phyloP scores from a whole-genome alignment of 2,329 filamentous ascomycete genomes.

The Chrysoporthe cubensis region DNA sequence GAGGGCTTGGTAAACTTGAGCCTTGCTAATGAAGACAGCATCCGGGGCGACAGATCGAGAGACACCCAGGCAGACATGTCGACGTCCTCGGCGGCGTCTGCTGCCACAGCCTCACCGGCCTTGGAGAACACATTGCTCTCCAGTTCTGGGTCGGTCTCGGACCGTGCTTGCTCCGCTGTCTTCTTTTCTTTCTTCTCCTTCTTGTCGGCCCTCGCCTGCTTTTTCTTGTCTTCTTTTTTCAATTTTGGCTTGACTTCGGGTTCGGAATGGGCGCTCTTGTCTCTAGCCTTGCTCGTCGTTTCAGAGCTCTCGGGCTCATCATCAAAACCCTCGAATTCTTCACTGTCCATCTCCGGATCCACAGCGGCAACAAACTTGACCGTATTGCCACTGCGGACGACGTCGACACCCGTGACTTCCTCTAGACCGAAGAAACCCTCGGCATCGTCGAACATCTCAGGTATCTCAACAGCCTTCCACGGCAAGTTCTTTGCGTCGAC shows the following conservation, averaged over 20 bases:
- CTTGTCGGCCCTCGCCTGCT: slow-evolving; percentile 33
- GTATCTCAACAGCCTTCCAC: slow-evolving; percentile 67
- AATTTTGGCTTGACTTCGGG: slow-evolving; percentile 21
- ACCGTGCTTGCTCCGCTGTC: slow-evolving; percentile 35
- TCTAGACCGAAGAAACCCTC: slow-evolving; percentile 92
- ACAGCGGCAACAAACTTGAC: slow-evolving; percentile 55
- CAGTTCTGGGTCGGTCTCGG: slow-evolving; percentile 46
- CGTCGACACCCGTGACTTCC: slow-evolving; percentile 87
- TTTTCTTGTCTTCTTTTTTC: slow-evolving; percentile 37
- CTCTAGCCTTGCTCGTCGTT: slow-evolving; percentile 29
- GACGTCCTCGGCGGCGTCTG: slow-evolving; percentile 60
- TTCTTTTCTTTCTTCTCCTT: slow-evolving; percentile 40
- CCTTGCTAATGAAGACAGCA: slow-evolving; percentile 75
- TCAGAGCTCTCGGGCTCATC: slow-evolving; percentile 32
- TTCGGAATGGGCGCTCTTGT: slow-evolving; percentile 24
- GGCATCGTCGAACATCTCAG: slow-evolving; percentile 82
- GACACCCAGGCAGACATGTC: slow-evolving; percentile 80
- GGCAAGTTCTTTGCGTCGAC: slow-evolving; percentile 53
- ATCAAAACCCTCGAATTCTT: slow-evolving; percentile 41
- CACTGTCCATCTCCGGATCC: slow-evolving; percentile 33
- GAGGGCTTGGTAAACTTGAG: slow-evolving; percentile 83
- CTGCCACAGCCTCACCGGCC: slow-evolving; percentile 52
- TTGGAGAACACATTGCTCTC: slow-evolving; percentile 58
- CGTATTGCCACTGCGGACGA: slow-evolving; percentile 68
- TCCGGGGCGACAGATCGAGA: slow-evolving; percentile 72